phyloP scores from a whole-genome alignment of 768 basidiomycete species.

The Lactarius sanguifluus region DNA sequence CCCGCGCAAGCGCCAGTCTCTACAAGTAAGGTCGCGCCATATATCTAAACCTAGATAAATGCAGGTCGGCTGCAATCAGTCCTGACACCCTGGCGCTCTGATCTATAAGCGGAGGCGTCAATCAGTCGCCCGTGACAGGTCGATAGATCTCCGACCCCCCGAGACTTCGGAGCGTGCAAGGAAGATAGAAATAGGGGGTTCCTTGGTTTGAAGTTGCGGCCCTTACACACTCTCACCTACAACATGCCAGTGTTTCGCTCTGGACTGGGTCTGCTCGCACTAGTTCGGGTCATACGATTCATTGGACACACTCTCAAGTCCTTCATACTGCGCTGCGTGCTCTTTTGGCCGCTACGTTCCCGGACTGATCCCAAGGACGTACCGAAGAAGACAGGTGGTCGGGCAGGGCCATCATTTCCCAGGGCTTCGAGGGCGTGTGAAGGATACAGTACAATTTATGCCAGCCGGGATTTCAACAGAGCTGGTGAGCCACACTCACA shows the following conservation, averaged over 20 bases:
- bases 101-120: neutral
- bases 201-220: neutral
- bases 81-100: neutral
- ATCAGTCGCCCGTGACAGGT: neutral
- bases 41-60: neutral
- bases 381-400: no score
- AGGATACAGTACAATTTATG: no score
- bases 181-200: neutral
- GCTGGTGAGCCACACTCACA: no score
- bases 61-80: neutral
- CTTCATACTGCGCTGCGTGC: constrained; percentile 8
- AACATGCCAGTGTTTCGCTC: constrained; percentile 9
- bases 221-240: neutral
- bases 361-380: no score
- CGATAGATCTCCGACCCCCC: no score
- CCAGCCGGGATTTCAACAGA: no score
- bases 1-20: neutral
- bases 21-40: neutral
- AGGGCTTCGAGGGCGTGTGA: no score
- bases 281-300: constrained; percentile 1
- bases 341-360: neutral
- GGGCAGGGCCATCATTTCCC: no score
- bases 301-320: constrained; percentile 4
- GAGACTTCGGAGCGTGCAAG: neutral
- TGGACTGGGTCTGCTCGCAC: neutral